These are phyloP conservation scores for Hypoxylon subgilvum DNA, from an alignment of 495 filamentous ascomycete genomes.

Conservation along the genomic window DNA sequence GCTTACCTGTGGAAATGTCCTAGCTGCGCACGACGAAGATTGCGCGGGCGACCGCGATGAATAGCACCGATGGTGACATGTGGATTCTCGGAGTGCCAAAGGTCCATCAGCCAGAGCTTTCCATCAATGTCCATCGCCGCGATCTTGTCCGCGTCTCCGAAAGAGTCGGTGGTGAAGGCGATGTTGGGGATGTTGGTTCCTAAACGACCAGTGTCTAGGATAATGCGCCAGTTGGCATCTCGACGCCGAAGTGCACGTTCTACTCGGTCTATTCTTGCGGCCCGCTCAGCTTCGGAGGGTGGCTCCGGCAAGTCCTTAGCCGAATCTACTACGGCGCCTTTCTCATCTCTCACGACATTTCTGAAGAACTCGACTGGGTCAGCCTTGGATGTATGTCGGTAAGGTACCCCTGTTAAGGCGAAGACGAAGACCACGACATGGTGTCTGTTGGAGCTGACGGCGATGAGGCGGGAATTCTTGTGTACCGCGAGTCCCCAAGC, in stretches of 20 bases:
- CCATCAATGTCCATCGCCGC: slow-evolving; percentile 77
- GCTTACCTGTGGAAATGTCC: slow-evolving; percentile 16
- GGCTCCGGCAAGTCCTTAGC: background rate
- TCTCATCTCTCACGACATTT: slow-evolving; percentile 35
- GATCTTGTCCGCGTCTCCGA: slow-evolving; percentile 69
- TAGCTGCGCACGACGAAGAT: background rate
- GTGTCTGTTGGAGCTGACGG: slow-evolving; percentile 74
- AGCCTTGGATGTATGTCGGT: background rate
- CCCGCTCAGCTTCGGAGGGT: background rate
- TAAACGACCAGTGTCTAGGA: slow-evolving; percentile 37
- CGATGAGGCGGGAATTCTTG: slow-evolving; percentile 75
- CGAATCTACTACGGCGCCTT: slow-evolving; percentile 22
- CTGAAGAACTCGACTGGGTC: slow-evolving; percentile 29
- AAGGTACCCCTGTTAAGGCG: slow-evolving; percentile 58
- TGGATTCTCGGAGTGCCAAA: slow-evolving; percentile 54
- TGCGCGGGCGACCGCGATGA: background rate
- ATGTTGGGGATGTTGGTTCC: slow-evolving; percentile 78
- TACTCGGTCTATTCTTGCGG: background rate
- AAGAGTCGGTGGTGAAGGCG: slow-evolving; percentile 70
- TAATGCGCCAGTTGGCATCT: slow-evolving; percentile 51
- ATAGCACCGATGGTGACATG: slow-evolving; percentile 18
- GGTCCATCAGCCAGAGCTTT: slow-evolving; percentile 67
- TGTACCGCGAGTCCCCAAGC: slow-evolving; percentile 94
- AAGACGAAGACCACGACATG: slow-evolving; percentile 76
- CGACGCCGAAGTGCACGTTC: slow-evolving; percentile 43